phyloP scores from a whole-genome alignment of 2,329 filamentous ascomycete genomes.

The Ophiostoma himal-ulmi region DNA sequence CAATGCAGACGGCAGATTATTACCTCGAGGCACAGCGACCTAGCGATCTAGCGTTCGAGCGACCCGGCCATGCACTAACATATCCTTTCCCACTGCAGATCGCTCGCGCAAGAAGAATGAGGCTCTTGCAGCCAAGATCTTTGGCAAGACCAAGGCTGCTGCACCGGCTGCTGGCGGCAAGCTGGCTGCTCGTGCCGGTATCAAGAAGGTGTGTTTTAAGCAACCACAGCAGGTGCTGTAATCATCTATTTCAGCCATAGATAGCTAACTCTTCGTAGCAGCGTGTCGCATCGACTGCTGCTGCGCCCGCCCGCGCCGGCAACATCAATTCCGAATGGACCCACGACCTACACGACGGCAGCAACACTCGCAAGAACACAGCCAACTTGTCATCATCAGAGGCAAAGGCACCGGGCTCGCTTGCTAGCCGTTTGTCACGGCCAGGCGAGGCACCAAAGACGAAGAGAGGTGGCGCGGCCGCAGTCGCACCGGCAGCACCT shows the following conservation, averaged over 20 bases:
- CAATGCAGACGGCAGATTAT: not conserved
- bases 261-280: conserved; percentile 17
- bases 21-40: too few relatives aligned
- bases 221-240: not conserved
- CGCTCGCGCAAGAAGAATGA: conserved; percentile 68
- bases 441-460: conserved; percentile 19
- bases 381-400: conserved; percentile 29
- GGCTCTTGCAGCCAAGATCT: conserved; percentile 64
- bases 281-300: conserved; percentile 31
- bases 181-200: conserved; percentile 65
- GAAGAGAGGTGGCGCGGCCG: not conserved
- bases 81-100: conserved; percentile 35
- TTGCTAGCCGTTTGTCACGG: conserved; percentile 43
- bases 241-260: not conserved
- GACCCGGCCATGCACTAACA: not conserved
- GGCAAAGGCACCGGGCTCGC: conserved; percentile 33
- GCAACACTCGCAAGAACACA: not conserved
- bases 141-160: conserved; percentile 41
- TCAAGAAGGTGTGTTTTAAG: conserved; percentile 56
- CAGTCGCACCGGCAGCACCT: conserved; percentile 20
- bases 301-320: conserved; percentile 30
- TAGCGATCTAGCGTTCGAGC: not conserved
- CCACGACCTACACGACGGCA: conserved; percentile 58
- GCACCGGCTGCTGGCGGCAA: conserved; percentile 44
- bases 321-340: conserved; percentile 65